Evolutionary conservation across 83 land plant species (phyloP).

Genomic region (Picea abies): DNA sequence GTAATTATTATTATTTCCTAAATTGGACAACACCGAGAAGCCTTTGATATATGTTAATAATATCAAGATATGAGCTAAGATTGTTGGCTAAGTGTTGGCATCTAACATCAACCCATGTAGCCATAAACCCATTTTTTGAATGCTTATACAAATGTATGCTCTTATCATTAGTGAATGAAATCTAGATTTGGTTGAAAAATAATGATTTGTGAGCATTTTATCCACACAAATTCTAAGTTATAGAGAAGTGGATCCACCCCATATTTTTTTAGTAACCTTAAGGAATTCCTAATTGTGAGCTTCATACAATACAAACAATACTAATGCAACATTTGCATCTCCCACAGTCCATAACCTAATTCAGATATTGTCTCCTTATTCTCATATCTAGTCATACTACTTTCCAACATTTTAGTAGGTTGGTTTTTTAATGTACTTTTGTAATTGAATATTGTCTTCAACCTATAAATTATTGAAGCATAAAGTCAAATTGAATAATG

Average conservation of each 20-base stretch:
- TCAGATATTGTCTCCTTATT: not conserved
- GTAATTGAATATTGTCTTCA: too few relatives aligned
- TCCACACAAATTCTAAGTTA: not conserved
- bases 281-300: not conserved
- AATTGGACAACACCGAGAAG: not conserved
- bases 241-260: not conserved
- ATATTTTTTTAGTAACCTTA: not conserved
- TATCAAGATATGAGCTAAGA: not conserved
- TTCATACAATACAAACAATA: not conserved
- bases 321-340: not conserved
- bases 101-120: not conserved
- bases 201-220: too few relatives aligned
- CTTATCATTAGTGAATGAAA: too few relatives aligned
- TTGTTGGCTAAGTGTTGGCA: too few relatives aligned
- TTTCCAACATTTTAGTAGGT: too few relatives aligned
- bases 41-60: not conserved
- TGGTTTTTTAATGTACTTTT: too few relatives aligned
- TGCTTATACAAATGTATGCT: not conserved
- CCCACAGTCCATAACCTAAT: not conserved
- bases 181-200: not conserved
- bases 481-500: too few relatives aligned
- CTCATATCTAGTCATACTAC: not conserved
- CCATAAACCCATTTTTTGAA: not conserved
- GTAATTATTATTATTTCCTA: not conserved
- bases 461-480: too few relatives aligned